Evolutionary conservation across 768 basidiomycete genomes (phyloP).

Genomic region (Vishniacozyma victoriae): DNA sequence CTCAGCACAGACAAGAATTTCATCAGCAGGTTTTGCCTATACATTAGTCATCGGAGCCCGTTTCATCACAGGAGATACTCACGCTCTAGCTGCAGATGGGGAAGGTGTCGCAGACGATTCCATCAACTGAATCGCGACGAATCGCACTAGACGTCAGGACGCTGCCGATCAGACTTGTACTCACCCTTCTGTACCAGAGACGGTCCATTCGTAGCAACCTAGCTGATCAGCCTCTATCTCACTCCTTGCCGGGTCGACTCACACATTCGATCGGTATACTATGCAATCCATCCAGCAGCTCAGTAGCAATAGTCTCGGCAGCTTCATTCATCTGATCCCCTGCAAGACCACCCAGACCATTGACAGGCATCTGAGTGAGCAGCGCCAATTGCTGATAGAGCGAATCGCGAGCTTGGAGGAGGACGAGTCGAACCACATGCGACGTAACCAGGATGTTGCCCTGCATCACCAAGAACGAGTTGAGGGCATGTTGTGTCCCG

Average conservation of each 20-base stretch:
- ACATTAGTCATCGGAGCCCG: background rate
- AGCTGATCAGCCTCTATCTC: slow-evolving; percentile 32
- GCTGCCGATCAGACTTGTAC: background rate
- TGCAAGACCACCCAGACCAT: too few species aligned
- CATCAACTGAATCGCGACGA: slow-evolving; percentile 39
- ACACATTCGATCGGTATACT: too few species aligned
- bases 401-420: slow-evolving; percentile 35
- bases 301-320: slow-evolving; percentile 36
- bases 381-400: slow-evolving; percentile 30
- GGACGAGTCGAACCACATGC: slow-evolving; percentile 37
- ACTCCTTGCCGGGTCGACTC: background rate
- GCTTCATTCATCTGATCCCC: slow-evolving; percentile 11
- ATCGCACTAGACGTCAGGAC: slow-evolving; percentile 22
- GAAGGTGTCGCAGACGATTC: slow-evolving; percentile 17
- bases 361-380: slow-evolving; percentile 26
- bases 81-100: slow-evolving; percentile 29
- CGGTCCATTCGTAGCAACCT: slow-evolving; percentile 42
- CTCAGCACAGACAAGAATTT: slow-evolving; percentile 36
- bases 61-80: slow-evolving; percentile 4
- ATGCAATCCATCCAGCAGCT: slow-evolving; percentile 38
- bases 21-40: slow-evolving; percentile 32
- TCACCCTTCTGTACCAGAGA: slow-evolving; percentile 40
- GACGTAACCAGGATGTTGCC: slow-evolving; percentile 44
- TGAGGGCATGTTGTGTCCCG: slow-evolving; percentile 23
- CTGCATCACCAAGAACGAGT: slow-evolving; percentile 37